Conservation (phyloP, 192 early-diverging fungal genomes). For the Coemansia sp. region DNA sequence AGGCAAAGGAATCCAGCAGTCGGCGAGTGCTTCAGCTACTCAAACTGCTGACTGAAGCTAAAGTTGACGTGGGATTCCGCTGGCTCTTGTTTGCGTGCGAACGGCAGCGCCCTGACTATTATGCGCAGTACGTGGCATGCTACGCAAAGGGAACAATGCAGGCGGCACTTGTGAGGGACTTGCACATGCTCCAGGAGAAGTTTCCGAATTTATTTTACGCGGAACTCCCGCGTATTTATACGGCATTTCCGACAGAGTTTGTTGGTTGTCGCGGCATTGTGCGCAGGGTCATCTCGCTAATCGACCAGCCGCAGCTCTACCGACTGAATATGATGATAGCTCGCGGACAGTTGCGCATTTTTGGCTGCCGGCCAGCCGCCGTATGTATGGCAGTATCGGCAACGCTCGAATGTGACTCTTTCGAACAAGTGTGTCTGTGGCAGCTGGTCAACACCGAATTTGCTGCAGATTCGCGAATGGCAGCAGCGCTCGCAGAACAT, state of each 20-base stretch:
- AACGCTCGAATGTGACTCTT: conserved; percentile 49
- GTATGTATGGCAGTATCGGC: conserved; percentile 8
- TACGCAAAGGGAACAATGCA: conserved; percentile 25
- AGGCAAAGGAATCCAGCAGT: not conserved
- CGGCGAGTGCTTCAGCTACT: conserved; percentile 18
- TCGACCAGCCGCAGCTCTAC: conserved; percentile 57
- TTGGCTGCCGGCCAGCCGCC: conserved; percentile 14
- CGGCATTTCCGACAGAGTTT: conserved; percentile 38
- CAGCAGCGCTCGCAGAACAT: conserved; percentile 9
- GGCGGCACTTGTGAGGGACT: conserved; percentile 46
- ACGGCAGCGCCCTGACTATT: not conserved
- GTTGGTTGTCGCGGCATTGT: conserved; percentile 36
- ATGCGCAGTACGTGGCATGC: conserved; percentile 13
- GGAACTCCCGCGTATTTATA: conserved; percentile 31
- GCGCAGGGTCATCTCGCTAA: conserved; percentile 37
- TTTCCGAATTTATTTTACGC: conserved; percentile 47
- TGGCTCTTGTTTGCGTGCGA: conserved; percentile 20
- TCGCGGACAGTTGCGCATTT: conserved; percentile 23
- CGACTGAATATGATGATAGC: conserved; percentile 25
- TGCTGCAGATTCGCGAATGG: conserved; percentile 17
- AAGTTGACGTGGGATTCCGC: conserved; percentile 43
- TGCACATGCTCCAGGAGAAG: conserved; percentile 51
- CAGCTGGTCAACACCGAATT: conserved; percentile 54
- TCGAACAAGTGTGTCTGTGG: conserved; percentile 62
- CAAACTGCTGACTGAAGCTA: conserved; percentile 23